phyloP scores from a whole-genome alignment of 2,329 filamentous ascomycete genomes.

The Penicillium sp. region DNA sequence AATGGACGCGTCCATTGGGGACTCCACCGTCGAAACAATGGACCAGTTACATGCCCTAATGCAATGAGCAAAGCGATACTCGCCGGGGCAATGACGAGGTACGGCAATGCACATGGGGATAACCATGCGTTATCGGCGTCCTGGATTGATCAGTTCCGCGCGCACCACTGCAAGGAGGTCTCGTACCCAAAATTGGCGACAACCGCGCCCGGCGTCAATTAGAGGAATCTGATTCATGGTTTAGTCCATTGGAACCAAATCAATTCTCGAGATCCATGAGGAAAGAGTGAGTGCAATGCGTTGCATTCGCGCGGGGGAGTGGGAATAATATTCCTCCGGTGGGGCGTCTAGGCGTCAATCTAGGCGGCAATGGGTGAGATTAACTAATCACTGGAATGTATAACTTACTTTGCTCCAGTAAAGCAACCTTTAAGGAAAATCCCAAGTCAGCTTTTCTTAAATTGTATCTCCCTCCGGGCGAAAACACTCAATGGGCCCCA shows the following conservation, averaged over 20 bases:
- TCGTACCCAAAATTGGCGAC: constrained; percentile 22
- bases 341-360: background rate
- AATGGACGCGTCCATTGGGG: constrained; percentile 56
- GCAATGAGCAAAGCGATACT: constrained; percentile 27
- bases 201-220: constrained; percentile 6
- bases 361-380: background rate
- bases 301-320: constrained; percentile 9
- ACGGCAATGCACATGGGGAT: constrained; percentile 36
- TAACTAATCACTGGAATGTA: too few species aligned
- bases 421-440: too few species aligned
- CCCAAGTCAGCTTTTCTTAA: too few species aligned
- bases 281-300: background rate
- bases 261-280: background rate
- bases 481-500: too few species aligned
- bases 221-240: constrained; percentile 20
- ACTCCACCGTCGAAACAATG: constrained; percentile 27
- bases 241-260: constrained; percentile 4
- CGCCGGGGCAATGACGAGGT: constrained; percentile 32
- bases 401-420: too few species aligned
- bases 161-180: constrained; percentile 3
- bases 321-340: constrained; percentile 19
- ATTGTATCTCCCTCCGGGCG: too few species aligned
- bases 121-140: constrained; percentile 38
- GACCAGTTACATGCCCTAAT: constrained; percentile 29
- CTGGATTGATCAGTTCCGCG: constrained; percentile 24